These are phyloP conservation scores for Cercophora newfieldiana DNA, from an alignment of 495 filamentous ascomycete genomes.

Conservation along the genomic window DNA sequence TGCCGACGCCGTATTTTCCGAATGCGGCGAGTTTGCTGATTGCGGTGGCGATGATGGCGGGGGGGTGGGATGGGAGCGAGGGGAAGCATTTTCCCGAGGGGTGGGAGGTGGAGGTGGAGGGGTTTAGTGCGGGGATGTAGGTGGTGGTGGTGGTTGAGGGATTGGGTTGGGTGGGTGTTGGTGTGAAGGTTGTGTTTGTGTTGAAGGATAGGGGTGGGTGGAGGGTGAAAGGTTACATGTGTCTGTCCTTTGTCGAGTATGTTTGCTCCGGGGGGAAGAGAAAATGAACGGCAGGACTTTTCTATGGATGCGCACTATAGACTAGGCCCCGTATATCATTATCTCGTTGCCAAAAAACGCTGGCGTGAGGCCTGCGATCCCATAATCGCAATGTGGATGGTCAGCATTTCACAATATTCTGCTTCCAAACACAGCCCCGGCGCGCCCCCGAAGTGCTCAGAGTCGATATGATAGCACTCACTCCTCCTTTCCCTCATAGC, in stretches of 20 bases:
- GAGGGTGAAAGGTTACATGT: no score
- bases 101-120: slow-evolving; percentile 50
- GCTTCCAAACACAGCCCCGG: slow-evolving; percentile 40
- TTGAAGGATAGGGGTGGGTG: no score
- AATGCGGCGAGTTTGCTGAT: slow-evolving; percentile 47
- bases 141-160: not conserved
- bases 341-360: not conserved
- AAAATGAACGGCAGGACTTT: not conserved
- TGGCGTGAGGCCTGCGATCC: slow-evolving; percentile 4
- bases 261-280: slow-evolving; percentile 36
- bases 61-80: slow-evolving; percentile 51
- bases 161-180: no score
- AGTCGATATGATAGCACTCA: not conserved
- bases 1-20: slow-evolving; percentile 59
- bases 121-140: slow-evolving; percentile 42
- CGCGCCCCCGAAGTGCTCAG: slow-evolving; percentile 13
- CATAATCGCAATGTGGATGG: slow-evolving; percentile 19
- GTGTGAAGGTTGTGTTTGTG: not conserved
- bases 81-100: slow-evolving; percentile 45
- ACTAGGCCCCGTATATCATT: not conserved
- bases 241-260: no score
- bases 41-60: slow-evolving; percentile 57
- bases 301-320: not conserved
- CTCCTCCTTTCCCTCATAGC: slow-evolving; percentile 18
- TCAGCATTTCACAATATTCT: slow-evolving; percentile 80